Base-by-base conservation (phyloP, 2,329 filamentous ascomycete species). In the Alternaria sp. region DNA sequence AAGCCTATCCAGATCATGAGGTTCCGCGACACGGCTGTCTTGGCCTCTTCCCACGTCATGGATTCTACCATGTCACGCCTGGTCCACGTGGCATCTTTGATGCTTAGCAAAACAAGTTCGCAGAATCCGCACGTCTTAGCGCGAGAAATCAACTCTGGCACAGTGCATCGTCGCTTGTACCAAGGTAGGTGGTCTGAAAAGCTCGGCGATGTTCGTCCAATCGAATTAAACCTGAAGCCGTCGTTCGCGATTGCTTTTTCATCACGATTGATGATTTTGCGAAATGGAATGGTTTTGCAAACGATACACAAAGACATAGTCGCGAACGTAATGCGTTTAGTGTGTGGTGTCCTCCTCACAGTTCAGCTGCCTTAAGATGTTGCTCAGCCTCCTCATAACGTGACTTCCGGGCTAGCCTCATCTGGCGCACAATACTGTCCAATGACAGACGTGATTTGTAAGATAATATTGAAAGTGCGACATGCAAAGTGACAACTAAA, bases 131-230 rank as follows among this genome's bases (percentile, higher is more conserved):
- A n/a, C n/a, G n/a, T 22, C n/a, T 47, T 22, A 0, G 43, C 43
- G 2, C 26, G 26, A 8, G n/a, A 47, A 0, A 20, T 8, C 0
- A 47, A 4, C 3, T 32, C 26, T 14, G n/a, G 3, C 2, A 47
- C 3, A 5, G 43, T 20, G 2, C 26, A 47, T 20, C n/a, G 43
- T 12, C 43, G n/a, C 5, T 7, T 1, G 3, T 32, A 16, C 43
- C 26, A 47, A 18, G 4, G 0, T 7, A 12, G 4, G 5, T 20
- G 2, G n/a, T 14, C 8, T 1, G 3, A 4, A 2, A n/a, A 11
- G 5, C 2, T 4, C 3, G 16, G 26, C 1, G 43, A 12, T 14
- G n/a, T 32, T 18, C n/a, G 28, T 3, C n/a, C 44, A 16, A 3
- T n/a, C 1, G 1, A 28, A 11, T 47, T 47, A 3, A 32, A 47